Base-by-base conservation (phyloP, 2,329 filamentous ascomycete genomes). In the Aspergillus sp. region DNA sequence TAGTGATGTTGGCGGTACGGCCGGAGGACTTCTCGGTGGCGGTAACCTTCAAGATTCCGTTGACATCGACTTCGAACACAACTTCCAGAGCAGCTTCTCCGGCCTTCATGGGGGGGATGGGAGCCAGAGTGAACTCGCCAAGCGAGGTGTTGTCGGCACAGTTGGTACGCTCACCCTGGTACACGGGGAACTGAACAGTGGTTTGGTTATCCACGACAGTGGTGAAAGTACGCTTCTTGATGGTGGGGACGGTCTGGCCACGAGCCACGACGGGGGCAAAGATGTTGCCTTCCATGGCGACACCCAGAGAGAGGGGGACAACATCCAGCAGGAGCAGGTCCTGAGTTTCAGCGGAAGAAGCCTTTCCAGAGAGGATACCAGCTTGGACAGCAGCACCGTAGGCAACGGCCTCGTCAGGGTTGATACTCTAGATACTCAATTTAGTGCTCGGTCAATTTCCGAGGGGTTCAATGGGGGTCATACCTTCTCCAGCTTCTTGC, bases 221-320 rank as follows among this genome's bases (percentile, higher is more conserved):
- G 68, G 93, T 96, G 82, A 97, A 96, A 18, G 92, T 94, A 65
- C 81, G 80, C 83, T 96, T 96, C 83, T 94, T 95, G 65, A 96
- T 81, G 14, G 84, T 88, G 6, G 92, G 91, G 2, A 93, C 87
- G 5, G 90, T 91, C 63, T 87, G 80, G 20, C 90, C 90, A 74
- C 90, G 89, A 65, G 90, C 82, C 68, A 99, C 92, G 66, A 98
- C 94, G 54, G 92, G 91, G 57, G 94, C 94, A 77, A 97, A 98
- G 81, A 98, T 96, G 85, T 97, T 97, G 69, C 95, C 94, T 85
- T 98, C 95, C 95, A 98, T 99, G 76, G 94, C 95, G 69, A 99
- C 94, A 90, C 95, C 95, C 32, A 99, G 90, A 64, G 92, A 96
- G 65, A 99, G 90, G 70, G 95, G 95, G 74, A 93, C 89, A 73